Conservation (phyloP, 768 basidiomycete species). For the Cubamyces lactineus region DNA sequence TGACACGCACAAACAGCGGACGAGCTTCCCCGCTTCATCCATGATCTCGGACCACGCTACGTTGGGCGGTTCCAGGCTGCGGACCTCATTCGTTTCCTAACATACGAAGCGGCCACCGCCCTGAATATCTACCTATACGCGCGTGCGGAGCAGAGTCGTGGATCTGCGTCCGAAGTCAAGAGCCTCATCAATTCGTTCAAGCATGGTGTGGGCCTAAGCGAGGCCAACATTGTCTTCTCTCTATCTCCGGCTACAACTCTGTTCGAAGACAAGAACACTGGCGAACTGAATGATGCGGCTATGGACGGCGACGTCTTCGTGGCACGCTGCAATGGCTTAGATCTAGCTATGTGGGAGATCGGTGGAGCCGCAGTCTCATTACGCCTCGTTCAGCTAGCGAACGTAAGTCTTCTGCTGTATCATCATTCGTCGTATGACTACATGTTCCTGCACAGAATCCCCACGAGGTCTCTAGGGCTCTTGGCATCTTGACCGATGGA, state of each 20-base stretch:
- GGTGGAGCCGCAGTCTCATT: constrained; percentile 80
- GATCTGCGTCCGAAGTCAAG: constrained; percentile 34
- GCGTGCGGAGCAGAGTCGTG: constrained; percentile 40
- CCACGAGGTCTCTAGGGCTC: constrained; percentile 74
- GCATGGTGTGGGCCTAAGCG: constrained; percentile 48
- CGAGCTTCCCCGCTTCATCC: constrained; percentile 72
- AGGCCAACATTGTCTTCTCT: constrained; percentile 43
- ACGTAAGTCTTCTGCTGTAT: constrained; percentile 45
- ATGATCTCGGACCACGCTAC: constrained; percentile 84
- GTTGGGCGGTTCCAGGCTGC: constrained; percentile 75
- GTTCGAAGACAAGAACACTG: constrained; percentile 18
- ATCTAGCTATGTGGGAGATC: constrained; percentile 78
- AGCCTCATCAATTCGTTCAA: constrained; percentile 45
- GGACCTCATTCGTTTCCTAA: constrained; percentile 71
- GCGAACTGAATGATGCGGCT: constrained; percentile 17
- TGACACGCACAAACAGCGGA: constrained; percentile 49
- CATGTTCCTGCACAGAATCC: constrained; percentile 52
- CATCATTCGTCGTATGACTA: background rate
- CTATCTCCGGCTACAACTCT: constrained; percentile 38
- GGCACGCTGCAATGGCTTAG: constrained; percentile 65
- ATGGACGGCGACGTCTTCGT: constrained; percentile 57
- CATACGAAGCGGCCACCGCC: constrained; percentile 84
- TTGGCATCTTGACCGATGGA: constrained; percentile 75
- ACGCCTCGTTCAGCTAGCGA: constrained; percentile 74
- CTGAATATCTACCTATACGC: constrained; percentile 75